These are phyloP conservation scores for Phylloporus sp. DNA, from an alignment of 768 basidiomycete species.

Conservation along the genomic window DNA sequence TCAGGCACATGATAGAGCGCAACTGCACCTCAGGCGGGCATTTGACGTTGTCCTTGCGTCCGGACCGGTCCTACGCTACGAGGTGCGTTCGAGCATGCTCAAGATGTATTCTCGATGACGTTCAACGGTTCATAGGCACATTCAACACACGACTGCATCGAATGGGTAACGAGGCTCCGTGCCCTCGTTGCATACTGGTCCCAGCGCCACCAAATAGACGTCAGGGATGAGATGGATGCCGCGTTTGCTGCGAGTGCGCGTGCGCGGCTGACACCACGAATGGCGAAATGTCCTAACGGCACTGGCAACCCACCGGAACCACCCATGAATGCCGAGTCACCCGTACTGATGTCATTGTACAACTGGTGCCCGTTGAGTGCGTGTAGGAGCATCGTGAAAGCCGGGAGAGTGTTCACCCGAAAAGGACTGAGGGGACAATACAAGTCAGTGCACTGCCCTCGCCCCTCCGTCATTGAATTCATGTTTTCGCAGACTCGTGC, in stretches of 20 bases:
- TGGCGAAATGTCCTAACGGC: constrained; percentile 26
- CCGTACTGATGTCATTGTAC: constrained; percentile 63
- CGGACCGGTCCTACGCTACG: constrained; percentile 69
- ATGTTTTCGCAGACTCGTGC: constrained; percentile 48
- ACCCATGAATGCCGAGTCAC: constrained; percentile 50
- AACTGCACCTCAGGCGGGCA: constrained; percentile 55
- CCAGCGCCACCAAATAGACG: constrained; percentile 68
- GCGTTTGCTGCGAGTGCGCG: constrained; percentile 49
- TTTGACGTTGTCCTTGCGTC: constrained; percentile 75
- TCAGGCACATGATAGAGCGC: constrained; percentile 39
- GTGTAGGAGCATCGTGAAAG: constrained; percentile 71
- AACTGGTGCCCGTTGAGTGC: constrained; percentile 85
- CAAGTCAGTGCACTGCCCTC: constrained; percentile 47
- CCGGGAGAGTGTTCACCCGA: constrained; percentile 70
- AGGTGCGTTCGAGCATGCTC: constrained; percentile 49
- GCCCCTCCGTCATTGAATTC: not conserved
- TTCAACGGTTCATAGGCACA: constrained; percentile 45
- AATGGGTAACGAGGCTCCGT: constrained; percentile 82
- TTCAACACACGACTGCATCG: constrained; percentile 61
- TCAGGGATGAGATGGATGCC: constrained; percentile 77
- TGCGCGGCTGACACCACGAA: constrained; percentile 57
- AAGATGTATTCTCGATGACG: not conserved
- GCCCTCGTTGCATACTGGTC: constrained; percentile 78
- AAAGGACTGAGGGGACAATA: constrained; percentile 72
- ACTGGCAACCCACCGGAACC: constrained; percentile 48